phyloP scores from a whole-genome alignment of 768 basidiomycete genomes.

The Mycena rebaudengoi region DNA sequence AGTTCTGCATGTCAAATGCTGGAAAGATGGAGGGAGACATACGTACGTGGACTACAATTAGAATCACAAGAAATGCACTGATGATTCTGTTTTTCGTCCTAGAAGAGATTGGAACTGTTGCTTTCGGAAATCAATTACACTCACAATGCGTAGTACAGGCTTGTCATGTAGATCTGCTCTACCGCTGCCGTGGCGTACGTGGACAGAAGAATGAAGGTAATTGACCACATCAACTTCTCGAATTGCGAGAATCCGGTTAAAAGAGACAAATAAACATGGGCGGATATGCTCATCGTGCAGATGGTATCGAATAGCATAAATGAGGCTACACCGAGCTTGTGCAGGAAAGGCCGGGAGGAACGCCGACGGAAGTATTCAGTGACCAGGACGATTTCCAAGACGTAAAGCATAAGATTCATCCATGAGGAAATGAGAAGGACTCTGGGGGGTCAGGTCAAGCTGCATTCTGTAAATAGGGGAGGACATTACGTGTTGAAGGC shows the following conservation, averaged over 20 bases:
- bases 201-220: neutral
- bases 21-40: no score
- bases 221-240: neutral
- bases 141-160: conserved; percentile 25
- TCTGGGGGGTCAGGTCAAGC: no score
- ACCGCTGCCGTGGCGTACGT: conserved; percentile 19
- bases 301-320: conserved; percentile 24
- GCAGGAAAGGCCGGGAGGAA: conserved; percentile 14
- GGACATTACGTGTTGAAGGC: no score
- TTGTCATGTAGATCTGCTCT: conserved; percentile 21
- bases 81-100: conserved; percentile 20
- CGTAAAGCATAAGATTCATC: conserved; percentile 28
- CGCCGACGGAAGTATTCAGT: conserved; percentile 22
- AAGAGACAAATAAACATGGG: conserved; percentile 8
- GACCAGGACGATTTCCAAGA: conserved; percentile 22
- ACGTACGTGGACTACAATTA: conserved; percentile 17
- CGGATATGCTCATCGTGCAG: conserved; percentile 22
- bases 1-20: neutral
- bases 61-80: conserved; percentile 5
- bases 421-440: no score
- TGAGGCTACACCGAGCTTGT: conserved; percentile 21
- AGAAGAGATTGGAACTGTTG: neutral
- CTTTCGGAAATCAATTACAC: neutral
- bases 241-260: neutral
- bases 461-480: no score